Evolutionary conservation across 1,284 basidiomycete species (phyloP).

Genomic region (Quambalaria eucalypti): DNA sequence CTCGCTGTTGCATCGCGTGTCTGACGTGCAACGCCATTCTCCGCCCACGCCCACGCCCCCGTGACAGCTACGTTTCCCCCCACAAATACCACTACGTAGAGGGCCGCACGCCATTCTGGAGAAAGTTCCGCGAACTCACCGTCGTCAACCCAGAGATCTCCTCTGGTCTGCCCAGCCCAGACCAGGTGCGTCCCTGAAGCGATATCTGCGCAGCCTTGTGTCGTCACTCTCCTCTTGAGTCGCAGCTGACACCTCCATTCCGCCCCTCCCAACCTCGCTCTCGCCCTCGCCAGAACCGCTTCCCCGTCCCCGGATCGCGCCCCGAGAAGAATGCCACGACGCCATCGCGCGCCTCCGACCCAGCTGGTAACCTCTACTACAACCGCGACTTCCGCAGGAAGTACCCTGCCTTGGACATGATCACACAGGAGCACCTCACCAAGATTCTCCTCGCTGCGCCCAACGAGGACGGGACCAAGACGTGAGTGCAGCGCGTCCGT

Average conservation of each 20-base stretch:
- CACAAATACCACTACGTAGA: slow-evolving; percentile 40
- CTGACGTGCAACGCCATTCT: not conserved
- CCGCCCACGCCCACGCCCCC: not conserved
- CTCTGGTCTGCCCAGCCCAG: slow-evolving; percentile 70
- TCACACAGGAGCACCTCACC: slow-evolving; percentile 51
- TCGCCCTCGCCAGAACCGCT: slow-evolving; percentile 58
- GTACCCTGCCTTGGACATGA: slow-evolving; percentile 64
- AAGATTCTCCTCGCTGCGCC: slow-evolving; percentile 73
- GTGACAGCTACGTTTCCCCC: slow-evolving; percentile 18
- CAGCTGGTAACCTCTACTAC: slow-evolving; percentile 58
- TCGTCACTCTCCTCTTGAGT: not conserved
- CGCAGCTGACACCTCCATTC: not conserved
- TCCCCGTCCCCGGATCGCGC: slow-evolving; percentile 74
- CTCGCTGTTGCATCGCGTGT: not conserved
- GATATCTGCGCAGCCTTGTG: not conserved
- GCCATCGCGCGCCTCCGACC: slow-evolving; percentile 60
- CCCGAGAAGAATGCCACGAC: slow-evolving; percentile 76
- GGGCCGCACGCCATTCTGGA: slow-evolving; percentile 45
- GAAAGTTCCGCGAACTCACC: slow-evolving; percentile 37
- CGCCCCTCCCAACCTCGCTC: not conserved
- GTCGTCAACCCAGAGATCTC: slow-evolving; percentile 79
- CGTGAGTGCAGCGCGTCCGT: slow-evolving; percentile 17
- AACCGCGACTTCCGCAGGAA: slow-evolving; percentile 85
- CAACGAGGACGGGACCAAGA: slow-evolving; percentile 49
- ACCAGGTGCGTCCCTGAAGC: slow-evolving; percentile 3